These are phyloP conservation scores for Podaxis sp. DNA, from an alignment of 768 basidiomycete species.

Conservation along the genomic window DNA sequence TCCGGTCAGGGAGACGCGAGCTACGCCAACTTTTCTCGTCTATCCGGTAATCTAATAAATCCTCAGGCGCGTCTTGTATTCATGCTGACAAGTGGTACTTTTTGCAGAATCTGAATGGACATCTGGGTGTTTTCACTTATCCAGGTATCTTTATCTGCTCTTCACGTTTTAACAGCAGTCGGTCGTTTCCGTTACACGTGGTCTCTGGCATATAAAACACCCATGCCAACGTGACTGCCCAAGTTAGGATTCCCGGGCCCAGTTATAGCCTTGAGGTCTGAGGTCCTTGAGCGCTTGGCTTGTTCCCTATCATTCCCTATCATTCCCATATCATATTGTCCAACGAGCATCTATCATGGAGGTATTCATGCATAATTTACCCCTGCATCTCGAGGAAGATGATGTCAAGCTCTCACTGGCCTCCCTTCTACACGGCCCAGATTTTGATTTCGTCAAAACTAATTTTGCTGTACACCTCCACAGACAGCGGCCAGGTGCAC, in stretches of 20 bases:
- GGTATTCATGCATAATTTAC: constrained; percentile 39
- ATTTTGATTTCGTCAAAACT: constrained; percentile 33
- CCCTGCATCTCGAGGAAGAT: constrained; percentile 26
- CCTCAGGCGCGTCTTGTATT: neutral
- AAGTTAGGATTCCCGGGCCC: neutral
- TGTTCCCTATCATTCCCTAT: constrained; percentile 10
- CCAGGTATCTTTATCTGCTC: neutral
- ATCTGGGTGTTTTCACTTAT: neutral
- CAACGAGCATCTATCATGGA: constrained; percentile 32
- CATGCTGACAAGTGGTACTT: neutral
- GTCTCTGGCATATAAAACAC: neutral
- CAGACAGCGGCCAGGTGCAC: constrained; percentile 30
- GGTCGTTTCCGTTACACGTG: constrained; percentile 1
- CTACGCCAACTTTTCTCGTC: constrained; percentile 57
- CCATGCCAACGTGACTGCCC: neutral
- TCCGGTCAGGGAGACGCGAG: constrained; percentile 59
- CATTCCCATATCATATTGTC: neutral
- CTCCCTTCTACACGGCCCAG: constrained; percentile 42
- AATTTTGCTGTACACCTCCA: constrained; percentile 59
- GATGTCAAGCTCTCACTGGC: constrained; percentile 40
- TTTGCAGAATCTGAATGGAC: neutral
- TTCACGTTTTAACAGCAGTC: neutral
- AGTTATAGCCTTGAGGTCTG: neutral
- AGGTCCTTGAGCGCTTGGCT: neutral
- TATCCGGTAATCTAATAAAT: constrained; percentile 12